Conservation (phyloP, 2,329 filamentous ascomycete species). For the Eurotiales sp. region DNA sequence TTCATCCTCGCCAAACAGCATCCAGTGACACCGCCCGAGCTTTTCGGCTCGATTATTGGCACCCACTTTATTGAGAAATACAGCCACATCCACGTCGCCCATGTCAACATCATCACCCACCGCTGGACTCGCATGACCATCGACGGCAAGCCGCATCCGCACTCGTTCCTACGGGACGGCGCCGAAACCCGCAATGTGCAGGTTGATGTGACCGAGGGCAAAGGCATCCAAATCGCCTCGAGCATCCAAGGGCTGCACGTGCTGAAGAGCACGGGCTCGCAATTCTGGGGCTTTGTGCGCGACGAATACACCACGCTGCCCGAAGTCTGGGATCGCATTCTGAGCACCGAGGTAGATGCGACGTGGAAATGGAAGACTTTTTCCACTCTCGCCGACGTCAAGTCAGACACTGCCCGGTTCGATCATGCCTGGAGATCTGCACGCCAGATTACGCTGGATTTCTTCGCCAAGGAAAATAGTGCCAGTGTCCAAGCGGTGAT, state of each 20-base stretch:
- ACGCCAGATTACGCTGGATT: slow-evolving; percentile 81
- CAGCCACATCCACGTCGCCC: slow-evolving; percentile 77
- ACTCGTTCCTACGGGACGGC: slow-evolving; percentile 90
- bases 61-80: slow-evolving; percentile 87
- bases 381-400: slow-evolving; percentile 62
- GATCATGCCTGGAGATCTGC: slow-evolving; percentile 74
- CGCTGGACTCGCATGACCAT: slow-evolving; percentile 87
- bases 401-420: slow-evolving; percentile 62
- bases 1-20: slow-evolving; percentile 94
- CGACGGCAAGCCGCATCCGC: slow-evolving; percentile 85
- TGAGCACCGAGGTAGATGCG: slow-evolving; percentile 88
- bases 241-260: slow-evolving; percentile 79
- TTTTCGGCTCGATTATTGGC: slow-evolving; percentile 80
- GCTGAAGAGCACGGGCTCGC: slow-evolving; percentile 92
- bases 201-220: slow-evolving; percentile 61
- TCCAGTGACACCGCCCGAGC: slow-evolving; percentile 87
- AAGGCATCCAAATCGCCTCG: slow-evolving; percentile 72
- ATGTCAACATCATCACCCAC: slow-evolving; percentile 78
- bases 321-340: slow-evolving; percentile 91
- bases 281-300: slow-evolving; percentile 89
- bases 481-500: slow-evolving; percentile 95
- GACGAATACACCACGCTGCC: slow-evolving; percentile 89
- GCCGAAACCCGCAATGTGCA: slow-evolving; percentile 82
- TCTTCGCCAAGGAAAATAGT: slow-evolving; percentile 84
- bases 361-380: slow-evolving; percentile 82